These are phyloP conservation scores for Penicillium taxi DNA, from an alignment of 495 filamentous ascomycete species.

Conservation along the genomic window DNA sequence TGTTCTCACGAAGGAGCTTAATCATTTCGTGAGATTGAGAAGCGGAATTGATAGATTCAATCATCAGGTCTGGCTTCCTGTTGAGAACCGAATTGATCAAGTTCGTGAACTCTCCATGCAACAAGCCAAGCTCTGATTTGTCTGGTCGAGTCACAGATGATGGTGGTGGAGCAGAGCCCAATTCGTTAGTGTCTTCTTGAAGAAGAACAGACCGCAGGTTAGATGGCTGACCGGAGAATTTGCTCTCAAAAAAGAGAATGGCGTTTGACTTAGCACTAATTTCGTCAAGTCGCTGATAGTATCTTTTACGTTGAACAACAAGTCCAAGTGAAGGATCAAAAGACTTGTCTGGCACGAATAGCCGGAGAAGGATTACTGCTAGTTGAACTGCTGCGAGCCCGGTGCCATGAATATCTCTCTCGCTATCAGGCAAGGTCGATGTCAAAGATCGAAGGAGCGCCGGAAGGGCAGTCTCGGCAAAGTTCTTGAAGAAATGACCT, in stretches of 20 bases:
- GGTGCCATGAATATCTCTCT: conserved; percentile 15
- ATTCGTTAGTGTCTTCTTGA: conserved; percentile 45
- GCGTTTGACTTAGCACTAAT: conserved; percentile 51
- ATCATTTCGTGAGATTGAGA: conserved; percentile 23
- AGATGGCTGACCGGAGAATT: conserved; percentile 57
- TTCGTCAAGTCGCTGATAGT: conserved; percentile 46
- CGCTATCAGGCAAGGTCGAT: background rate
- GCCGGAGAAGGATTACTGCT: conserved; percentile 46
- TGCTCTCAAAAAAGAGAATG: conserved; percentile 54
- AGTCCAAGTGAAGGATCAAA: conserved; percentile 79
- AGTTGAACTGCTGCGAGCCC: conserved; percentile 32
- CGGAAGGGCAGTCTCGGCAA: conserved; percentile 28
- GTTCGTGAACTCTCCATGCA: conserved; percentile 78
- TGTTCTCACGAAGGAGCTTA: conserved; percentile 61
- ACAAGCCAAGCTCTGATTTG: conserved; percentile 53
- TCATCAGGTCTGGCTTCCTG: conserved; percentile 42
- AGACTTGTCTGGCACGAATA: conserved; percentile 78
- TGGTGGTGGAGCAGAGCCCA: conserved; percentile 55
- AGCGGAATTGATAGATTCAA: conserved; percentile 12
- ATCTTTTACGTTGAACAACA: conserved; percentile 60
- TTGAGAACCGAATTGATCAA: conserved; percentile 58
- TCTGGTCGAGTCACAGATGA: conserved; percentile 67
- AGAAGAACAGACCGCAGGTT: conserved; percentile 56
- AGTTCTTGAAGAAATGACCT: conserved; percentile 29
- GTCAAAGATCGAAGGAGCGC: conserved; percentile 24